phyloP scores from a whole-genome alignment of 2,329 filamentous ascomycete species.

The Pestalotiopsis sp. region DNA sequence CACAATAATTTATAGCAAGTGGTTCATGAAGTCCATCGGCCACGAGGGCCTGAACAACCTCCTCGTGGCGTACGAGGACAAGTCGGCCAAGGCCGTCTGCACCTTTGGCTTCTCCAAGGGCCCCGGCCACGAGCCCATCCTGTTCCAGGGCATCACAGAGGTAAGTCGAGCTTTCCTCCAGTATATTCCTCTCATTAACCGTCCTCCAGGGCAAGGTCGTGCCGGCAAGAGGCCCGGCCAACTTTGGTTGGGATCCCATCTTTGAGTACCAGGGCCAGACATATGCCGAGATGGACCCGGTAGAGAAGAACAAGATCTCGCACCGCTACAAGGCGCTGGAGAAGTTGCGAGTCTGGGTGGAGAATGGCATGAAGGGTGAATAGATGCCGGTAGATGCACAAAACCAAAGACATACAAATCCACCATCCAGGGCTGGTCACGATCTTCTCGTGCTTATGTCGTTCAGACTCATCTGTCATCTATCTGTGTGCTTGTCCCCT shows the following conservation, averaged over 20 bases:
- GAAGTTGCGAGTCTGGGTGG: slow-evolving; percentile 84
- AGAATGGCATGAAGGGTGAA: slow-evolving; percentile 36
- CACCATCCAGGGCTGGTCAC: no score
- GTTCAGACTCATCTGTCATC: background rate
- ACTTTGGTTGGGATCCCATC: slow-evolving; percentile 94
- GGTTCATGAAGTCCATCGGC: slow-evolving; percentile 85
- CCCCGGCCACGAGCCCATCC: slow-evolving; percentile 78
- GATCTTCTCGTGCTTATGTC: no score
- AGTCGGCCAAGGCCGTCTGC: slow-evolving; percentile 89
- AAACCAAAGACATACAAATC: slow-evolving; percentile 13
- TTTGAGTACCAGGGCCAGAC: slow-evolving; percentile 94
- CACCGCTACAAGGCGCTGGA: slow-evolving; percentile 86
- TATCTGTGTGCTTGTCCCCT: background rate
- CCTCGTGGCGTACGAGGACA: slow-evolving; percentile 85
- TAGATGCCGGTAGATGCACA: background rate
- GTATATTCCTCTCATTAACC: background rate
- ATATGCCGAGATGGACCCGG: slow-evolving; percentile 93
- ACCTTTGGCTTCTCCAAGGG: slow-evolving; percentile 93
- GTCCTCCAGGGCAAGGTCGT: slow-evolving; percentile 72
- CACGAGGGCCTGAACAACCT: slow-evolving; percentile 88
- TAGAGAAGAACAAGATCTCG: slow-evolving; percentile 87
- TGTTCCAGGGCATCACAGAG: slow-evolving; percentile 90
- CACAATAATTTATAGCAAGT: no score
- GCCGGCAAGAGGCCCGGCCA: slow-evolving; percentile 74
- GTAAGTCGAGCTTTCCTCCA: slow-evolving; percentile 46